A percentile compares a stretch with the other conserved stretches of the same genome.
Conservation (phyloP, 2,329 filamentous ascomycete genomes). For the Sordariomycetes sp. region DNA sequence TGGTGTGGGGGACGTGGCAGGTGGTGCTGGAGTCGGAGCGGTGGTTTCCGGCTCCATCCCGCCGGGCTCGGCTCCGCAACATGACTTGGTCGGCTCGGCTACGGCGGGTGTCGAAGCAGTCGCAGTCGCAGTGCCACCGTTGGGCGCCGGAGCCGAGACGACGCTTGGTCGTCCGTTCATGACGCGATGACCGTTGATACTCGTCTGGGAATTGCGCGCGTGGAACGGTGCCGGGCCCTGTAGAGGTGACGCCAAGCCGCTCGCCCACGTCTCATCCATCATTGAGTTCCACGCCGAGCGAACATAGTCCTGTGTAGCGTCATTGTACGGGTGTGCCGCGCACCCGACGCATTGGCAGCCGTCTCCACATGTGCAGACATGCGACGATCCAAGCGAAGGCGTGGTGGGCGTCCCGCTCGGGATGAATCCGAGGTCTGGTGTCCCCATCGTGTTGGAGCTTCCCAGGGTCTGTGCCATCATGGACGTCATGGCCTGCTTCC, state of each 20-base stretch:
- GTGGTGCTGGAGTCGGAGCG: constrained; percentile 12
- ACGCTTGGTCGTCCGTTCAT: not conserved
- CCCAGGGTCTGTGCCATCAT: constrained; percentile 11
- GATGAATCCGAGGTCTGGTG: constrained; percentile 2
- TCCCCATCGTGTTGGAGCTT: not conserved
- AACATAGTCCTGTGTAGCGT: constrained; percentile 45
- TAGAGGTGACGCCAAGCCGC: constrained; percentile 4
- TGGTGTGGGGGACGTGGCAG: constrained; percentile 25
- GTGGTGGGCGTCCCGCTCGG: not conserved
- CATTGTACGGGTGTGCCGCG: constrained; percentile 56
- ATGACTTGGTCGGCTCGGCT: not conserved
- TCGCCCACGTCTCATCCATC: constrained; percentile 18
- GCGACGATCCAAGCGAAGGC: constrained; percentile 17
- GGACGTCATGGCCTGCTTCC: constrained; percentile 34
- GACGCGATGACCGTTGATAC: not conserved
- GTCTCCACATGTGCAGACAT: constrained; percentile 52
- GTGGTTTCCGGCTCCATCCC: constrained; percentile 8
- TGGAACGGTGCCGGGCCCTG: not conserved
- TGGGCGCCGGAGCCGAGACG: not conserved
- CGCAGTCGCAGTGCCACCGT: not conserved
- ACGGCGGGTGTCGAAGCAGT: not conserved
- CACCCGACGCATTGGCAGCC: constrained; percentile 59
- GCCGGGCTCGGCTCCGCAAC: not conserved
- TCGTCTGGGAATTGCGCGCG: not conserved
- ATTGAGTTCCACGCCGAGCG: constrained; percentile 34